Evolutionary conservation across 192 early-diverging fungal genomes (phyloP).

Genomic region (Chytriomyces hyalinus): DNA sequence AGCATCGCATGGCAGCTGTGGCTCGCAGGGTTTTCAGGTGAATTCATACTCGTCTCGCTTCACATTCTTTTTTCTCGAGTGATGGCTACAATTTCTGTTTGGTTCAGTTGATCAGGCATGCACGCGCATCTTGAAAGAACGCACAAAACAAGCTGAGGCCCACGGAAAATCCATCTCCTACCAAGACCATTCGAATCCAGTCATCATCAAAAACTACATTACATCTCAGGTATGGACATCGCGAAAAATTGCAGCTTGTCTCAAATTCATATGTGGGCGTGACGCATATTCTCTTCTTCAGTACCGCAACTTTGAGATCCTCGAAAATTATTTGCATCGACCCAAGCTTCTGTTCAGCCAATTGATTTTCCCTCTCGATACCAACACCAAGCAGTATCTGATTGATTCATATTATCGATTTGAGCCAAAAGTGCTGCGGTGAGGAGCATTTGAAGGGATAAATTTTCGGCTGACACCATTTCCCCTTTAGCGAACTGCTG

Average conservation of each 20-base stretch:
- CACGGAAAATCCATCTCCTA: neutral
- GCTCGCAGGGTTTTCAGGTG: constrained; percentile 19
- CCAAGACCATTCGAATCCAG: neutral
- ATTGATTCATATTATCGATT: constrained; percentile 59
- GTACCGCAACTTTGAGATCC: constrained; percentile 57
- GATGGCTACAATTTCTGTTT: neutral
- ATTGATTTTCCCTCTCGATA: constrained; percentile 48
- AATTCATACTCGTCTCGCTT: too few relatives aligned
- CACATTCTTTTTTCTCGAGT: too few relatives aligned
- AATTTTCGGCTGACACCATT: neutral
- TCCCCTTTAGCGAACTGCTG: constrained; percentile 41
- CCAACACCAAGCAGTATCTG: constrained; percentile 36
- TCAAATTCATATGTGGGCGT: neutral
- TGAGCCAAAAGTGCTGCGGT: constrained; percentile 45
- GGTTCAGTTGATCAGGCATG: constrained; percentile 41
- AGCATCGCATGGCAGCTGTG: constrained; percentile 28
- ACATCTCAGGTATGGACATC: constrained; percentile 33
- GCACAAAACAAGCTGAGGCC: neutral
- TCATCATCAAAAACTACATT: constrained; percentile 37
- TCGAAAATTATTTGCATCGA: constrained; percentile 50
- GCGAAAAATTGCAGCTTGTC: neutral
- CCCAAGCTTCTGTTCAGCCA: constrained; percentile 47
- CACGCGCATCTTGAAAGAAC: constrained; percentile 6
- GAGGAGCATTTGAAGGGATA: neutral
- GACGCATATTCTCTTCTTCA: constrained; percentile 13